phyloP scores from a whole-genome alignment of 202 grass and related monocot genomes.

The Musa balbisiana region DNA sequence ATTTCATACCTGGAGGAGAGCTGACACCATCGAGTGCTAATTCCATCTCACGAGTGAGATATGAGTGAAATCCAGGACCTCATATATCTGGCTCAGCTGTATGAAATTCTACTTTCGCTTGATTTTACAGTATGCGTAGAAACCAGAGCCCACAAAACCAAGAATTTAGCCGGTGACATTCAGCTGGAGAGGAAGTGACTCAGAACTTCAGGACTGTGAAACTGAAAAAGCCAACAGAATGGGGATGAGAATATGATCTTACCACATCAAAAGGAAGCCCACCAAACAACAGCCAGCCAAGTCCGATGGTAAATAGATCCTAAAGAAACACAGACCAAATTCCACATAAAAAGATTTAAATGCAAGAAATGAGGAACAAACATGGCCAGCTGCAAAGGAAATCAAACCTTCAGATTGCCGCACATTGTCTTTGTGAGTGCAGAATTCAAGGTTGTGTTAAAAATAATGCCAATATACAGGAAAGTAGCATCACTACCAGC shows the following conservation, averaged over 20 bases:
- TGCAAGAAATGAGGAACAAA: conserved; percentile 8
- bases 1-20: too few species aligned
- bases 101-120: conserved; percentile 50
- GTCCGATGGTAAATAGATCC: conserved; percentile 85
- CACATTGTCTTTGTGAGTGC: conserved; percentile 93
- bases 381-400: neutral
- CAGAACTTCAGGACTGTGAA: neutral
- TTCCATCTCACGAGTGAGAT: too few species aligned
- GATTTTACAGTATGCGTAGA: conserved; percentile 90
- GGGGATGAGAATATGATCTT: conserved; percentile 23
- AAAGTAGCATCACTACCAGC: conserved; percentile 75
- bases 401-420: conserved; percentile 72
- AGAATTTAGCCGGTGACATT: conserved; percentile 79
- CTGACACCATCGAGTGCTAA: too few species aligned
- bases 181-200: conserved; percentile 37
- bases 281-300: conserved; percentile 83
- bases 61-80: too few species aligned
- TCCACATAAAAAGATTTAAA: conserved; percentile 1
- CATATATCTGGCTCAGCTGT: neutral
- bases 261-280: conserved; percentile 91
- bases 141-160: conserved; percentile 66
- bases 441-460: conserved; percentile 89
- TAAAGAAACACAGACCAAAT: conserved; percentile 26
- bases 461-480: conserved; percentile 78
- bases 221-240: neutral